phyloP scores from a whole-genome alignment of 1,284 basidiomycete species.

The Kalmanozyma brasiliensis region DNA sequence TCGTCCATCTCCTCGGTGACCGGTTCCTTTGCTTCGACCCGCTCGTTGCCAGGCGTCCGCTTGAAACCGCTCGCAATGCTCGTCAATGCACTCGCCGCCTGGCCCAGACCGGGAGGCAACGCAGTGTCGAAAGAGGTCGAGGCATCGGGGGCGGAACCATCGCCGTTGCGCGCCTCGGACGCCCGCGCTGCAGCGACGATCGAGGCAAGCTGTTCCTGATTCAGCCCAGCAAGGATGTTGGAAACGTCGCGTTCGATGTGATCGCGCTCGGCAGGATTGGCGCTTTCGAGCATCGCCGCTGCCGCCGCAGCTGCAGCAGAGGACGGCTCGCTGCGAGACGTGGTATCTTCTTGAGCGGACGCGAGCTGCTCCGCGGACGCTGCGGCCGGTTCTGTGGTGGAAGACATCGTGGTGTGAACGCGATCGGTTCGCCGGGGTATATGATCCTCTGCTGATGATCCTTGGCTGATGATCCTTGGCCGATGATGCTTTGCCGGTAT shows the following conservation, averaged over 20 bases:
- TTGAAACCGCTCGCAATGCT: constrained; percentile 60
- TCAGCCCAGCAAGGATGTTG: constrained; percentile 58
- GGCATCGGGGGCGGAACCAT: background rate
- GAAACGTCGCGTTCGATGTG: constrained; percentile 58
- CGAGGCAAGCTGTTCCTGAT: constrained; percentile 61
- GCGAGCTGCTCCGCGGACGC: constrained; percentile 3
- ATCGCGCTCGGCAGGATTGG: constrained; percentile 24
- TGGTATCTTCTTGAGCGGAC: background rate
- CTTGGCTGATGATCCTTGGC: too few species aligned
- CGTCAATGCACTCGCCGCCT: constrained; percentile 60
- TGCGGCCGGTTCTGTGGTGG: constrained; percentile 10
- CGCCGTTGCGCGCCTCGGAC: constrained; percentile 28
- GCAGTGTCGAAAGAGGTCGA: constrained; percentile 12
- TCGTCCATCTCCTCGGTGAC: constrained; percentile 22
- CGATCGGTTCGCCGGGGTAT: constrained; percentile 2
- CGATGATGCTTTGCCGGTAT: too few species aligned
- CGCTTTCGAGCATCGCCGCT: constrained; percentile 11
- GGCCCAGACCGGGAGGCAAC: constrained; percentile 46
- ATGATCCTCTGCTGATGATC: background rate
- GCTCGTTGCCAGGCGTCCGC: constrained; percentile 30
- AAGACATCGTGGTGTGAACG: constrained; percentile 14
- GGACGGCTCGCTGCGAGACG: constrained; percentile 2
- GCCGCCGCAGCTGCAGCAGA: constrained; percentile 10
- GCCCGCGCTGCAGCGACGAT: constrained; percentile 61
- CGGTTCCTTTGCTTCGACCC: too few species aligned